Percentiles rank a stretch among this genome's conserved stretches.
Conservation (phyloP, 768 basidiomycete species). For the Collybia mongolica region DNA sequence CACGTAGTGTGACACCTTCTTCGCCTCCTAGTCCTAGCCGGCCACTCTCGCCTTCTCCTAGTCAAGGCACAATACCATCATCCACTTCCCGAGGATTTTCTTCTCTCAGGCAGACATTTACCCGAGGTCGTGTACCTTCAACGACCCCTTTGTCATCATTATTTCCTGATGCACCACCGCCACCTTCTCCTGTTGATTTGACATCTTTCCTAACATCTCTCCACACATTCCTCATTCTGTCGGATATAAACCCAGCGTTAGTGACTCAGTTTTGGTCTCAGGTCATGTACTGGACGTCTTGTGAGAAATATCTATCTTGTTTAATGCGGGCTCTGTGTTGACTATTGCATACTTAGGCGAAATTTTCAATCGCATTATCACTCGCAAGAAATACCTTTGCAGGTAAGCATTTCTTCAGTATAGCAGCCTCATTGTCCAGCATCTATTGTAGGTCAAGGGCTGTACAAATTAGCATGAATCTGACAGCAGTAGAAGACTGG, state of each 20-base stretch:
- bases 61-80: conserved; percentile 37
- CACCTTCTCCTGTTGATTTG: conserved; percentile 52
- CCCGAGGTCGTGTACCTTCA: conserved; percentile 47
- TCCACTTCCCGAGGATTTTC: conserved; percentile 56
- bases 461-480: conserved; percentile 85
- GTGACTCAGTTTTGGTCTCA: conserved; percentile 94
- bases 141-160: conserved; percentile 47
- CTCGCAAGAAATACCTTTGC: conserved; percentile 94
- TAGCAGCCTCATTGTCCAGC: no score
- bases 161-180: conserved; percentile 43
- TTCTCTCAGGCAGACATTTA: conserved; percentile 66
- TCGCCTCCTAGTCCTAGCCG: conserved; percentile 50
- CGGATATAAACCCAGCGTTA: conserved; percentile 88
- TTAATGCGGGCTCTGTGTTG: neutral
- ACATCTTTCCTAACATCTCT: conserved; percentile 83
- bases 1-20: conserved; percentile 35
- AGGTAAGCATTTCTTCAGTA: conserved; percentile 43
- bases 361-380: conserved; percentile 80
- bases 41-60: conserved; percentile 54
- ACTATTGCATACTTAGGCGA: conserved; percentile 52
- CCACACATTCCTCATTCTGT: conserved; percentile 78
- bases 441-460: conserved; percentile 64
- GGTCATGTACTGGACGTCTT: conserved; percentile 97
- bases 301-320: conserved; percentile 42
- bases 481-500: conserved; percentile 90